These are phyloP conservation scores for Ordospora colligata DNA, from an alignment of 371 early-diverging fungal genomes.

Conservation along the genomic window DNA sequence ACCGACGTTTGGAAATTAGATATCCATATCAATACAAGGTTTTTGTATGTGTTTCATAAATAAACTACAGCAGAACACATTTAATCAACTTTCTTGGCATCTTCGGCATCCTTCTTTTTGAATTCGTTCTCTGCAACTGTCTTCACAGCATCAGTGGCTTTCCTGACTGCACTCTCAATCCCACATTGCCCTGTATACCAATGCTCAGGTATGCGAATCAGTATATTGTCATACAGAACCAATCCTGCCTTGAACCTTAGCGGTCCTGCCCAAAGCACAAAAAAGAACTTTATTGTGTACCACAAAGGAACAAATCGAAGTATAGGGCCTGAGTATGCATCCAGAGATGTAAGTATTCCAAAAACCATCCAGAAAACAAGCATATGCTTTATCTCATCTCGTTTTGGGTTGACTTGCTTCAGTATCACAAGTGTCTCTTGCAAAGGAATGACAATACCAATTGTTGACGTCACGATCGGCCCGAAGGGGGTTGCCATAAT, in stretches of 20 bases:
- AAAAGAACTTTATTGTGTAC: constrained; percentile 51
- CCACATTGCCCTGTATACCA: constrained; percentile 20
- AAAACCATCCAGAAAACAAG: constrained; percentile 50
- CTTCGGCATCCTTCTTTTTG: constrained; percentile 15
- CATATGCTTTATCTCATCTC: constrained; percentile 41
- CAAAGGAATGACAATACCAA: constrained; percentile 34
- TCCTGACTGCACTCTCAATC: constrained; percentile 36
- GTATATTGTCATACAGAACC: constrained; percentile 34
- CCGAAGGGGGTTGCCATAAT: constrained; percentile 31
- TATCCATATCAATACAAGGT: too few relatives aligned
- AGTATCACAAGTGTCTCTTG: constrained; percentile 39
- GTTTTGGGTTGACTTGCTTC: constrained; percentile 41
- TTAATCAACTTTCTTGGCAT: not conserved
- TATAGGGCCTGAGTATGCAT: constrained; percentile 30
- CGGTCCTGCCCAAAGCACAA: constrained; percentile 47
- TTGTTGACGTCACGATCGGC: constrained; percentile 13
- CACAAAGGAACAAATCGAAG: constrained; percentile 47
- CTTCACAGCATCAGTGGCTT: constrained; percentile 43
- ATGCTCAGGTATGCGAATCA: constrained; percentile 34
- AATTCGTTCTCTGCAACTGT: constrained; percentile 6
- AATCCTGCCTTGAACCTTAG: constrained; percentile 26
- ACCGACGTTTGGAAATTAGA: too few relatives aligned
- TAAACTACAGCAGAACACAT: not conserved
- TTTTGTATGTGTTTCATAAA: too few relatives aligned
- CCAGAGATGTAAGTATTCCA: constrained; percentile 31